Percentiles rank a stretch among this genome's conserved stretches.
Conservation (phyloP, 1,284 basidiomycete genomes). For the Phenoliferia sp. region DNA sequence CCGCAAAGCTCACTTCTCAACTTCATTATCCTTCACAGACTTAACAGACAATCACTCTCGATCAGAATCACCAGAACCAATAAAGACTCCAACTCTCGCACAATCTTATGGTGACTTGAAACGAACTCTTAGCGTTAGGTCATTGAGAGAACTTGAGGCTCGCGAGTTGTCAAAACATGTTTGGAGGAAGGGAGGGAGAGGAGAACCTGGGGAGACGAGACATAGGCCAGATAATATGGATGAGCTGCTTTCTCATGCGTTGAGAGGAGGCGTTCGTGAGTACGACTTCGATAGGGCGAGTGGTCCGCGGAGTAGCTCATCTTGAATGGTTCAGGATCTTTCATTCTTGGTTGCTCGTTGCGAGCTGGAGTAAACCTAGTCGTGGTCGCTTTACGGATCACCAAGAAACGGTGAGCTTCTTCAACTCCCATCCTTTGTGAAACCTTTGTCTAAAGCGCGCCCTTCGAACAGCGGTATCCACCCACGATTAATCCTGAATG, state of each 20-base stretch:
- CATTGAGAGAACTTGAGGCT: conserved; percentile 40
- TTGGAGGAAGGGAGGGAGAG: conserved; percentile 40
- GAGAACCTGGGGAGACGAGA: conserved; percentile 65
- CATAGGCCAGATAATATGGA: conserved; percentile 62
- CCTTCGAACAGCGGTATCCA: conserved; percentile 47
- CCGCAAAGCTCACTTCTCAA: not conserved
- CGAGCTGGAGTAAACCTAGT: conserved; percentile 75
- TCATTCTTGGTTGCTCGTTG: conserved; percentile 67
- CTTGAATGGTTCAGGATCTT: conserved; percentile 57
- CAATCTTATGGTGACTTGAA: conserved; percentile 24
- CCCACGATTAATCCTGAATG: conserved; percentile 61
- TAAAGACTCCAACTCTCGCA: conserved; percentile 32
- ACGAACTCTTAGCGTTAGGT: conserved; percentile 30
- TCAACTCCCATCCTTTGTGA: not conserved
- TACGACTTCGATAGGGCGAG: conserved; percentile 32
- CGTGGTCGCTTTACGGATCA: conserved; percentile 63
- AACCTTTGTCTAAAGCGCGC: not conserved
- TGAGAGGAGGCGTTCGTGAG: conserved; percentile 68
- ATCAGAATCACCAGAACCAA: conserved; percentile 19
- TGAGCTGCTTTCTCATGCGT: conserved; percentile 68
- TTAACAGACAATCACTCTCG: not conserved
- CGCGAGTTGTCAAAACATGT: conserved; percentile 67
- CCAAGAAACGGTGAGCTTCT: conserved; percentile 58
- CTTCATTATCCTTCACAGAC: not conserved
- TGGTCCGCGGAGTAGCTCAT: conserved; percentile 4